Evolutionary conservation across 1,139 yeast genomes (phyloP), one percentile per base, ranked within the genome.

Genomic region (Debaryomyces subglobosus): DNA sequence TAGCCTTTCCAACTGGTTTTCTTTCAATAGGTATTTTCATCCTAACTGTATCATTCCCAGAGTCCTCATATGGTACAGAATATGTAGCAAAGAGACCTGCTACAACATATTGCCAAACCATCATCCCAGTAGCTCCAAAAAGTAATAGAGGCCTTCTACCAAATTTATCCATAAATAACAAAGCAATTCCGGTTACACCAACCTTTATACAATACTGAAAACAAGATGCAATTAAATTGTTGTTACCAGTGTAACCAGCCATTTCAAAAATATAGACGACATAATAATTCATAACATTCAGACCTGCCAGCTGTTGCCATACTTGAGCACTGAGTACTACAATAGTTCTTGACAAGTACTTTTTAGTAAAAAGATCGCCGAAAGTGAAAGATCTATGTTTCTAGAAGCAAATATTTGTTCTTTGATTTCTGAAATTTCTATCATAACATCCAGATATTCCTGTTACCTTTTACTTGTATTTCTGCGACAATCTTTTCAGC

Each of bases 81-180:
- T 78, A 78, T 8, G 65, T 58, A n/a, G 78, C 81, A 46, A 80
- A 62, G 15, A 78, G 61, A 29, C 79, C 79, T 2, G 79, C 79
- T 35, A 78, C 67, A n/a, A 75, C 79, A 44, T 64, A 65, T 38
- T 49, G 81, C 78, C 53, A 68, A 53, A 47, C 78, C 81, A 52
- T 72, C 74, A 61, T 79, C 44, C 67, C 62, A 36, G 69, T 52
- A 32, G 79, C 79, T 41, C 81, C 81, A 21, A 60, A 53, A 39
- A 79, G 58, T 53, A 78, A 62, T 34, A 75, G 63, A 2, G 74
- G 75, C 51, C 86, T 76, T 61, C 86, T 78, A 49, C 86, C 86
- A 61, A 79, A 64, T 46, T 67, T 65, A 56, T 82, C 86, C 57
- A 80, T 65, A 49, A 73, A 69, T 52, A 71, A 65, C 48, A 82